Base-by-base conservation (phyloP, 2,329 filamentous ascomycete genomes). In the Clonostachys sp. region DNA sequence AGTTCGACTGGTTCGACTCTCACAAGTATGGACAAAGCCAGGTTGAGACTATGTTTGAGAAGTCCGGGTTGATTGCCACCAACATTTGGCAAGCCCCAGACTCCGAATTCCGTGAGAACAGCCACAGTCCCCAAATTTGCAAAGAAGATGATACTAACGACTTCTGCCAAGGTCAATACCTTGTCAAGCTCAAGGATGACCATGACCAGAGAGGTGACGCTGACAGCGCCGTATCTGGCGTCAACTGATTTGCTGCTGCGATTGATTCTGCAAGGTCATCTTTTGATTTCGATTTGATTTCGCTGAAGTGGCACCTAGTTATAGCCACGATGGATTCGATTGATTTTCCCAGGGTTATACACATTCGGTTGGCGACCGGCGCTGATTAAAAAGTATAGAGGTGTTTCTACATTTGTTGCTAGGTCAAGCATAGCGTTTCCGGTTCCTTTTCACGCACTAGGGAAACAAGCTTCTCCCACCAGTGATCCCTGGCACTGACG, bases 1-100 rank as follows among this genome's bases (percentile, higher is more conserved):
- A 69, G 48, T 56, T 70, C 14, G 68, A 71, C 50, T 71, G 68
- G 68, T 71, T 71, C 49, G 68, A 71, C 52, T 67, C 68, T 34
- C 68, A 71, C 55, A 71, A 70, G 53, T 69, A 70, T 43, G 56
- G 58, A 42, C 62, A 67, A 51, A 49, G 57, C 5, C 58, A 58
- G 33, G 67, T 71, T 12, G 57, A 57, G 20, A 55, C 63, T 48
- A 71, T 71, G 68, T 70, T 67, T 49, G 57, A 55, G 49, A 63
- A 66, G 55, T 64, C 66, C 39, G 65, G 64, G 42, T 55, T 71
- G 52, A 61, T 58, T 43, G 59, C 69, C 35, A 51, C 65, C 36
- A 55, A 63, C 42, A 57, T 63, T 34, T 71, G 65, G 65, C 59
- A 65, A 50, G 60, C 62, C 9, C 61, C 63, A 6, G 52, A 56